These are phyloP conservation scores for Chloris gayana DNA, from an alignment of 176 grass and related monocot species.

Conservation along the genomic window DNA sequence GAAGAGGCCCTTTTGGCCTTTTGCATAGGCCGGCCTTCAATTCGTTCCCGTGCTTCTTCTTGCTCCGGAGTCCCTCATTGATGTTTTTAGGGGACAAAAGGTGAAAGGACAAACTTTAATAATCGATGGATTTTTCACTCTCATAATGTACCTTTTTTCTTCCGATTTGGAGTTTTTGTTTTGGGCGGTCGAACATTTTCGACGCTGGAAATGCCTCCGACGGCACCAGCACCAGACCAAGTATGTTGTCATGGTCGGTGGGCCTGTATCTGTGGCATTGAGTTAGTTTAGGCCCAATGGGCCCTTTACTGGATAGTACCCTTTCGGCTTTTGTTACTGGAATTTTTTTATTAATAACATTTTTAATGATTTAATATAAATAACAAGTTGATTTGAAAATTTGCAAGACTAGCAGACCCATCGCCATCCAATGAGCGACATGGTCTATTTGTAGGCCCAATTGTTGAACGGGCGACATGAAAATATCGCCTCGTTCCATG, in stretches of 20 bases:
- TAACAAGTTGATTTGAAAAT: too few relatives aligned
- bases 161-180: background rate
- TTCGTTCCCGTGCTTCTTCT: conserved; percentile 4
- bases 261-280: background rate
- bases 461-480: too few relatives aligned
- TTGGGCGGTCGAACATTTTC: background rate
- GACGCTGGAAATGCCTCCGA: background rate
- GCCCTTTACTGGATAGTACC: background rate
- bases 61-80: background rate
- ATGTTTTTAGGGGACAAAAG: background rate
- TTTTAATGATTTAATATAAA: too few relatives aligned
- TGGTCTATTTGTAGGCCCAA: too few relatives aligned
- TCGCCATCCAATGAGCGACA: too few relatives aligned
- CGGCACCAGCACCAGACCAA: background rate
- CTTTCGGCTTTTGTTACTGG: too few relatives aligned
- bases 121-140: background rate
- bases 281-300: conserved; percentile 35
- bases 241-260: background rate
- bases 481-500: too few relatives aligned
- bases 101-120: background rate
- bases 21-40: background rate
- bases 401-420: too few relatives aligned
- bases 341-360: too few relatives aligned
- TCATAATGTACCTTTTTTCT: background rate
- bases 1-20: background rate